Evolutionary conservation across 1,284 basidiomycete genomes (phyloP).

Genomic region (Cryptococcus floricola): DNA sequence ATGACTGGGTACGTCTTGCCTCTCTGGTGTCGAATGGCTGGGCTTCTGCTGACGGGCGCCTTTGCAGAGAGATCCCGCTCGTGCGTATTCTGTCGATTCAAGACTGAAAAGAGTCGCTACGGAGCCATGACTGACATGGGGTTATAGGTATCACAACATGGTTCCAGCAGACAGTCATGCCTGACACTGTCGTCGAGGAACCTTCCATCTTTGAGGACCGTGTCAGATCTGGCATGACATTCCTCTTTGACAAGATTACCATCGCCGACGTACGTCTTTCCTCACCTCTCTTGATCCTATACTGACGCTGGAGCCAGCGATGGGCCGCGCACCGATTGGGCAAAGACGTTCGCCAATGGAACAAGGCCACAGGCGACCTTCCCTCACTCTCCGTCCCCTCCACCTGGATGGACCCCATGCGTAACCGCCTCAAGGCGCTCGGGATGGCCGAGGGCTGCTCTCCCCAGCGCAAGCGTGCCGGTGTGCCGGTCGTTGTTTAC

Average conservation of each 20-base stretch:
- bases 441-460: constrained; percentile 13
- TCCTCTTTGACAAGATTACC: constrained; percentile 28
- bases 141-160: constrained; percentile 24
- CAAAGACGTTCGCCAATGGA: constrained; percentile 19
- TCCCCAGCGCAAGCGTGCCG: constrained; percentile 5
- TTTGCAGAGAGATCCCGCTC: constrained; percentile 19
- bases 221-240: constrained; percentile 16
- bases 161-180: constrained; percentile 32
- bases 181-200: constrained; percentile 27
- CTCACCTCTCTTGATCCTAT: not conserved
- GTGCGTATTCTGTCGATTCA: not conserved
- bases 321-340: constrained; percentile 18
- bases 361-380: constrained; percentile 29
- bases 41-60: not conserved
- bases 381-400: constrained; percentile 14
- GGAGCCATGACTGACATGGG: not conserved
- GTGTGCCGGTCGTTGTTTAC: constrained; percentile 25
- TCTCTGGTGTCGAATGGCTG: not conserved
- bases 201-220: constrained; percentile 21
- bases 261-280: constrained; percentile 25
- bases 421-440: constrained; percentile 18
- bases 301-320: constrained; percentile 11
- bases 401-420: constrained; percentile 24
- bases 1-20: constrained; percentile 26
- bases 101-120: not conserved